phyloP scores from a whole-genome alignment of 768 basidiomycete genomes.

The Boletus subparvulus region DNA sequence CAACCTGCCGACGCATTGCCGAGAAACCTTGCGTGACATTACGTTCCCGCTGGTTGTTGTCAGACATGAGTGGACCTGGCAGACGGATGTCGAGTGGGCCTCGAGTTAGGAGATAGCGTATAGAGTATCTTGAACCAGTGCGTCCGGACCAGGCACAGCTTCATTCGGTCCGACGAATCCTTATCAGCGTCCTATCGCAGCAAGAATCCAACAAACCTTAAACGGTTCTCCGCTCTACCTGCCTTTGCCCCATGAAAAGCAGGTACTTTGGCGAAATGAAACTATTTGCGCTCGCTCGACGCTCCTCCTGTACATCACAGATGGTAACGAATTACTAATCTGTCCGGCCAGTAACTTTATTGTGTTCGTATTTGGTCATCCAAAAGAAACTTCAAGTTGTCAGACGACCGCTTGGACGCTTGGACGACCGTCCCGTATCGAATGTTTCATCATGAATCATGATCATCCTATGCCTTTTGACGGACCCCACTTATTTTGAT shows the following conservation, averaged over 20 bases:
- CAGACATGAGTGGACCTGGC: neutral
- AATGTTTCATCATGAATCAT: neutral
- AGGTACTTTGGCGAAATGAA: constrained; percentile 27
- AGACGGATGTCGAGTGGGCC: neutral
- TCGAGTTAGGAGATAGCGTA: neutral
- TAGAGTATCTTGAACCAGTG: too few species aligned
- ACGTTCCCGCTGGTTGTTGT: neutral
- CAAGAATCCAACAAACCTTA: constrained; percentile 20
- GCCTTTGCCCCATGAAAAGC: constrained; percentile 9
- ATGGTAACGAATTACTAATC: constrained; percentile 30
- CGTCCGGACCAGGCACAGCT: neutral
- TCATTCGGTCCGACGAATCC: neutral
- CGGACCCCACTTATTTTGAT: neutral
- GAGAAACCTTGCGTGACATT: neutral
- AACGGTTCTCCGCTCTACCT: constrained; percentile 25
- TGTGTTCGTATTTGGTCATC: constrained; percentile 10
- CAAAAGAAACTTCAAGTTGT: neutral
- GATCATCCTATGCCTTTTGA: neutral
- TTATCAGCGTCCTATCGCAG: constrained; percentile 28
- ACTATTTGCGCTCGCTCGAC: constrained; percentile 11
- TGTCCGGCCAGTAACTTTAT: constrained; percentile 4
- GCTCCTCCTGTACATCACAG: constrained; percentile 16
- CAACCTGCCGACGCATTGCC: constrained; percentile 14
- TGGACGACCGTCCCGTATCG: neutral
- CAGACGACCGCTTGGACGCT: neutral